A percentile compares a stretch with the other conserved stretches of the same genome.
Evolutionary conservation across 139 green algal genomes (phyloP).

Genomic region (Chlorella sp.): DNA sequence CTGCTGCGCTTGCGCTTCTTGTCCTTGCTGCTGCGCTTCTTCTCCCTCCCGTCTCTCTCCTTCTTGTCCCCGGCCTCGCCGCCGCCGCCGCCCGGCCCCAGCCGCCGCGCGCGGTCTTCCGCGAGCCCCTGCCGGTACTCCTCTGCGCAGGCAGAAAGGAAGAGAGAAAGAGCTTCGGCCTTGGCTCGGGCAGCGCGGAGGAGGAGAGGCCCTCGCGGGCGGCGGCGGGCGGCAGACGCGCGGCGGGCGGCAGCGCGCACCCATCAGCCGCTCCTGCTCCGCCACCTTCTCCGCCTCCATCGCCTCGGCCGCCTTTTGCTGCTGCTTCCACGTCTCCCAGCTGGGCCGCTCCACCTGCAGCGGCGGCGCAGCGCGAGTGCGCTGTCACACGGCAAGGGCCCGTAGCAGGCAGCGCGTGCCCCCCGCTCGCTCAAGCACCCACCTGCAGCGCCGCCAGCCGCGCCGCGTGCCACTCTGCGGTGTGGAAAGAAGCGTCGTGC

Average conservation of each 20-base stretch:
- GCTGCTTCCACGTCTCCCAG: slow-evolving; percentile 37
- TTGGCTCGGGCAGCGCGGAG: not conserved
- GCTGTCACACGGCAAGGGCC: too few relatives aligned
- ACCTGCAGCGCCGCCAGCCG: slow-evolving; percentile 48
- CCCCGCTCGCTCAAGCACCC: too few relatives aligned
- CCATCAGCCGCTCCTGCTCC: slow-evolving; percentile 8
- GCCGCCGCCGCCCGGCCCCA: slow-evolving; percentile 16
- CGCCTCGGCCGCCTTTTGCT: slow-evolving; percentile 30
- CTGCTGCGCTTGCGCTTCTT: slow-evolving; percentile 23
- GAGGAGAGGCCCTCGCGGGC: not conserved
- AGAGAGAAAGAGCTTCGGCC: not conserved
- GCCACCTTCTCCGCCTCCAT: slow-evolving; percentile 21
- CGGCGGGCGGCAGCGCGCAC: slow-evolving; percentile 1
- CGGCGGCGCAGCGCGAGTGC: too few relatives aligned
- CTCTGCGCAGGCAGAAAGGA: not conserved
- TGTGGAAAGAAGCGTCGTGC: slow-evolving; percentile 61
- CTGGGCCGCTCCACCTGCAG: slow-evolving; percentile 34
- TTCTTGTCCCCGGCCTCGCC: slow-evolving; percentile 22
- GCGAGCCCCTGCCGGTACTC: slow-evolving; percentile 39
- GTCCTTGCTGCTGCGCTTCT: not conserved
- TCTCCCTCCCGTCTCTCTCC: slow-evolving; percentile 19
- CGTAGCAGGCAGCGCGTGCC: too few relatives aligned
- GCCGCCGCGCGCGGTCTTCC: slow-evolving; percentile 24
- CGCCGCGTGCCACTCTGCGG: slow-evolving; percentile 60
- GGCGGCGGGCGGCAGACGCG: not conserved